Base-by-base conservation (phyloP, 208 protist genomes). In the Leishmania tarentolae region DNA sequence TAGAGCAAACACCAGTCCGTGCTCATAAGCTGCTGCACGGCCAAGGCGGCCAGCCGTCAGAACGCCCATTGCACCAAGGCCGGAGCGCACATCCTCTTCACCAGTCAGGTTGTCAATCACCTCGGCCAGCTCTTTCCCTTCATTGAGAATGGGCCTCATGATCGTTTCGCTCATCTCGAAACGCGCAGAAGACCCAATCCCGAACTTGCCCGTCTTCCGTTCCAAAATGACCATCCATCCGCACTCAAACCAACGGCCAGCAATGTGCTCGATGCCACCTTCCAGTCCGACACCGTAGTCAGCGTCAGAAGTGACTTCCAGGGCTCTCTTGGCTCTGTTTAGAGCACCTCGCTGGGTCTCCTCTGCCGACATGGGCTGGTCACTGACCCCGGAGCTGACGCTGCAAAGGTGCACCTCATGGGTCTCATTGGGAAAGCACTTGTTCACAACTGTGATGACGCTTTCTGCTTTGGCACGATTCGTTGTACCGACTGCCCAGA, bases 181-280 rank as follows among this genome's bases (percentile, higher is more conserved):
- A 9, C 93, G 88, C 57, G 91, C 91, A 53, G 93, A 95, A 66
- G 89, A 93, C 0, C 91, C 93, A 42, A 93, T 83, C 3, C 93
- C 93, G 50, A 65, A 84, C 28, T 80, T 80, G n/a, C 88, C 87
- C 57, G 80, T 91, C 35, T 70, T 81, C 8, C 86, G 87, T 70
- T 97, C 90, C 1, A 94, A 78, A 24, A 95, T 87, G 71, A 81
- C 78, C 87, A 97, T 94, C 93, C 93, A 97, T 2, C 93, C 93
- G 79, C 90, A 97, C 75, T 97, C 93, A 80, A 95, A 97, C 87
- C 88, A 97, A 31, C 83, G 84, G 0, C 84, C 85, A 37, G 71
- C 88, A 65, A 95, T 90, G n/a, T 81, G 75, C 83, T 97, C 91
- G 53, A 95, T 24, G 11, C 93, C 93, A 31, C 93, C 93, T 73